phyloP scores from a whole-genome alignment of 495 filamentous ascomycete genomes.

The Neurospora sp. region DNA sequence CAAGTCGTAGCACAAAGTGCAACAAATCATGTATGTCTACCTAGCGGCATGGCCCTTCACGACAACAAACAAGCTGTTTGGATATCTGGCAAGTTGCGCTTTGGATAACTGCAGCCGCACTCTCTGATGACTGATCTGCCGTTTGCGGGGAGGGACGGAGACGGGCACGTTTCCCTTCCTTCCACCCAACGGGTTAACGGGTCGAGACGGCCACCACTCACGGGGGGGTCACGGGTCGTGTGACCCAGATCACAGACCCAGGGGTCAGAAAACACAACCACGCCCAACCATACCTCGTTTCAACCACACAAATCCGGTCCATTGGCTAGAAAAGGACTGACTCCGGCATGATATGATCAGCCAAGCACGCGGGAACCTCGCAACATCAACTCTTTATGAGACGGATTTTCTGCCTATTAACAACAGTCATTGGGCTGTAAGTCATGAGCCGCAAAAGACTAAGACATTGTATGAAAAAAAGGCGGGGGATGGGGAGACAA shows the following conservation, averaged over 20 bases:
- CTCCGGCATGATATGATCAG: background rate
- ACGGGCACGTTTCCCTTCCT: background rate
- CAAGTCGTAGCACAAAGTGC: background rate
- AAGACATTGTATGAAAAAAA: background rate
- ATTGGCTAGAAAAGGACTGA: background rate
- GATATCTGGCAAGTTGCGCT: background rate
- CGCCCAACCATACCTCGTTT: background rate
- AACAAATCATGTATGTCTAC: background rate
- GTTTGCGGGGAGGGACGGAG: background rate
- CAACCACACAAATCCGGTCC: background rate
- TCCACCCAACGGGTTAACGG: background rate
- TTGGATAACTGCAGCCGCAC: background rate
- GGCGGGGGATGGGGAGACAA: background rate
- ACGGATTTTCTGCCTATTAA: background rate
- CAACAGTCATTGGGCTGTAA: background rate
- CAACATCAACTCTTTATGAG: background rate
- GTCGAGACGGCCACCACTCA: background rate
- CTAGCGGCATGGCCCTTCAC: background rate
- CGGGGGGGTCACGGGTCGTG: background rate
- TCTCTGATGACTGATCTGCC: background rate
- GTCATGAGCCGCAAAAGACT: background rate
- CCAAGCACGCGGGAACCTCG: background rate
- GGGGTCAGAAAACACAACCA: background rate
- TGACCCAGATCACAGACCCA: background rate
- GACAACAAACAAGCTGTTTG: background rate